These are phyloP conservation scores for Aspergillus ruber DNA, from an alignment of 2,329 filamentous ascomycete genomes.

Conservation along the genomic window DNA sequence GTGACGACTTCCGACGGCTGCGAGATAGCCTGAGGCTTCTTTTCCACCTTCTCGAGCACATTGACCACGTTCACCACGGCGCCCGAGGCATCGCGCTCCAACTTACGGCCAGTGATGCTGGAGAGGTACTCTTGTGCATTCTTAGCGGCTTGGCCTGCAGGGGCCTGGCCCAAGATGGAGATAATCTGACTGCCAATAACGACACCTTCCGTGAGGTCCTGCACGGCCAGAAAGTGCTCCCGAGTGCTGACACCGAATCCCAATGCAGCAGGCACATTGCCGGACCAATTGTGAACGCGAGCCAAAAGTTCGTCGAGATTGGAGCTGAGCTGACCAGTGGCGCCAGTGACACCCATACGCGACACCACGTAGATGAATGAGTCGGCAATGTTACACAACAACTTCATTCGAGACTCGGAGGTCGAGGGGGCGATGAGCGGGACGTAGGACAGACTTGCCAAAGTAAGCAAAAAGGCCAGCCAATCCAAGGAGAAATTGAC, in stretches of 20 bases:
- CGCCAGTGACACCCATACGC: slow-evolving; percentile 92
- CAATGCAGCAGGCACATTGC: slow-evolving; percentile 81
- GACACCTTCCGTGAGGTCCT: slow-evolving; percentile 80
- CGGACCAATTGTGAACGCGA: slow-evolving; percentile 86
- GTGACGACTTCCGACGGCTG: slow-evolving; percentile 60
- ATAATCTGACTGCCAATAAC: slow-evolving; percentile 97
- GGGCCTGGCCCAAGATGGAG: slow-evolving; percentile 65
- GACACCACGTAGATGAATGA: slow-evolving; percentile 99
- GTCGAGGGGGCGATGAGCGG: slow-evolving; percentile 94
- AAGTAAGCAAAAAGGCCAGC: background rate
- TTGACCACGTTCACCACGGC: slow-evolving; percentile 59
- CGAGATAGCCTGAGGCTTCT: slow-evolving; percentile 40
- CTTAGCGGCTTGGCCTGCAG: slow-evolving; percentile 59
- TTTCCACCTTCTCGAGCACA: slow-evolving; percentile 61
- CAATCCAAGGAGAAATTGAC: slow-evolving; percentile 3
- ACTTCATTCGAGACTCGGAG: slow-evolving; percentile 86
- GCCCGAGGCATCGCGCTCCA: slow-evolving; percentile 40
- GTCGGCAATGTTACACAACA: slow-evolving; percentile 93
- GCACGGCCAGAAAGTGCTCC: slow-evolving; percentile 85
- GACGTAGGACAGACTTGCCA: slow-evolving; percentile 75
- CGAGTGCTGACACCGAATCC: slow-evolving; percentile 94
- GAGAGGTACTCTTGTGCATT: slow-evolving; percentile 83
- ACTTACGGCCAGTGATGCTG: slow-evolving; percentile 57
- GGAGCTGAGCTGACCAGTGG: slow-evolving; percentile 71
- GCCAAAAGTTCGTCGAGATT: slow-evolving; percentile 74